A percentile compares a stretch with the other conserved stretches of the same genome.
Evolutionary conservation across 164 flowering plant genomes (phyloP).

Genomic region (Umbellularia californica): DNA sequence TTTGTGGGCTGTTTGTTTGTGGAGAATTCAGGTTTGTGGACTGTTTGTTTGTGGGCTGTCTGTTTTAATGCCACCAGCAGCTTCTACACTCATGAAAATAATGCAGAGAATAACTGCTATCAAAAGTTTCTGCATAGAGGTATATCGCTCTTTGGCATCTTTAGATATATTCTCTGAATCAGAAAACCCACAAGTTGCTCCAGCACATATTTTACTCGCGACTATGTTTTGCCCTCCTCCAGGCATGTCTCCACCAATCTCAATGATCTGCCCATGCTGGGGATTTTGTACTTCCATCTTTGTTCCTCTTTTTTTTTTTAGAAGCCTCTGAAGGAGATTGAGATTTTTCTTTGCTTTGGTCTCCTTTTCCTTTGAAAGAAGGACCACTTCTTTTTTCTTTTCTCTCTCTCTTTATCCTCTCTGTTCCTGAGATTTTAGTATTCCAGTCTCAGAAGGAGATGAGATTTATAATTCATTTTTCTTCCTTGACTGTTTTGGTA

Average conservation of each 20-base stretch:
- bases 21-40: no score
- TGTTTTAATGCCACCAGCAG: conserved; percentile 78
- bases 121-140: conserved; percentile 63
- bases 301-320: no score
- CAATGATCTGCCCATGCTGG: conserved; percentile 48
- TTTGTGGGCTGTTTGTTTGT: no score
- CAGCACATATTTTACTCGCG: conserved; percentile 52
- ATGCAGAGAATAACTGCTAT: conserved; percentile 63
- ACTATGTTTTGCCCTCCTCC: conserved; percentile 23
- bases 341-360: no score
- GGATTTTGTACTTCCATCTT: conserved; percentile 45
- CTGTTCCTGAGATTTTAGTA: no score
- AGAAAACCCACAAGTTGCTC: conserved; percentile 71
- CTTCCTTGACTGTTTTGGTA: no score
- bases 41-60: no score
- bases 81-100: conserved; percentile 75
- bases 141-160: conserved; percentile 66
- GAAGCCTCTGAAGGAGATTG: no score
- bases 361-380: no score
- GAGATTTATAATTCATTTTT: no score
- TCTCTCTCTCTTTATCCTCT: no score
- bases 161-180: conserved; percentile 45
- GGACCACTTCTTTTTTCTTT: conserved; percentile 19
- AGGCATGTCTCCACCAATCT: conserved; percentile 38
- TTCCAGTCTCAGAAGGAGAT: no score